A percentile compares a stretch with the other conserved stretches of the same genome.
Evolutionary conservation across 331 rosid genomes (phyloP).

Genomic region (Arachis monticola): DNA sequence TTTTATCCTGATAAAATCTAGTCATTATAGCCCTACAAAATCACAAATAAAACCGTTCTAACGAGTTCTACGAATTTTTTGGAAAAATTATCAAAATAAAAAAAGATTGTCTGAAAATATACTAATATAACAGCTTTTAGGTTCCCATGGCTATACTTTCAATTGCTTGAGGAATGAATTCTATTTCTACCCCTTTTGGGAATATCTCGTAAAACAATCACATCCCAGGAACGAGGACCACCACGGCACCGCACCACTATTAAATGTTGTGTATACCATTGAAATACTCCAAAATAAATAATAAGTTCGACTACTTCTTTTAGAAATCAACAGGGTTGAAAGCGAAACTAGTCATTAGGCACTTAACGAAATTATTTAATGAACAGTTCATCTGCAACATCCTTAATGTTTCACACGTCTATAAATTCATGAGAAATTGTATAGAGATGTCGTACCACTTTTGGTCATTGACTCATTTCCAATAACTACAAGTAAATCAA

Average conservation of each 20-base stretch:
- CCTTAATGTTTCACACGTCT: neutral
- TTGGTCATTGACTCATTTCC: neutral
- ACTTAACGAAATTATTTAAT: neutral
- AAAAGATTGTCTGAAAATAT: too few species aligned
- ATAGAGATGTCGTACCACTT: neutral
- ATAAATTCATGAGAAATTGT: neutral
- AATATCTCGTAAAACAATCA: constrained; percentile 3
- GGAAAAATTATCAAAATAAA: too few species aligned
- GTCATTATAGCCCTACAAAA: too few species aligned
- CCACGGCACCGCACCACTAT: constrained; percentile 11
- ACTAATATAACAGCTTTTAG: too few species aligned
- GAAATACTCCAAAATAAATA: neutral
- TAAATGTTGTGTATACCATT: neutral
- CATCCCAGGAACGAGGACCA: neutral
- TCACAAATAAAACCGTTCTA: too few species aligned
- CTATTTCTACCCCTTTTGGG: neutral
- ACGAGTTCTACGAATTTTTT: too few species aligned
- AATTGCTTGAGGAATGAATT: too few species aligned
- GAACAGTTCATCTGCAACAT: neutral
- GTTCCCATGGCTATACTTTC: too few species aligned
- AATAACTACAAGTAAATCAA: neutral
- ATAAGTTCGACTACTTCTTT: neutral
- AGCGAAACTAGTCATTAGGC: neutral
- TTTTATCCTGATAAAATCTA: too few species aligned
- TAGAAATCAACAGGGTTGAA: neutral